phyloP scores from a whole-genome alignment of 257 asterid species.

The Lycium ferocissimum region DNA sequence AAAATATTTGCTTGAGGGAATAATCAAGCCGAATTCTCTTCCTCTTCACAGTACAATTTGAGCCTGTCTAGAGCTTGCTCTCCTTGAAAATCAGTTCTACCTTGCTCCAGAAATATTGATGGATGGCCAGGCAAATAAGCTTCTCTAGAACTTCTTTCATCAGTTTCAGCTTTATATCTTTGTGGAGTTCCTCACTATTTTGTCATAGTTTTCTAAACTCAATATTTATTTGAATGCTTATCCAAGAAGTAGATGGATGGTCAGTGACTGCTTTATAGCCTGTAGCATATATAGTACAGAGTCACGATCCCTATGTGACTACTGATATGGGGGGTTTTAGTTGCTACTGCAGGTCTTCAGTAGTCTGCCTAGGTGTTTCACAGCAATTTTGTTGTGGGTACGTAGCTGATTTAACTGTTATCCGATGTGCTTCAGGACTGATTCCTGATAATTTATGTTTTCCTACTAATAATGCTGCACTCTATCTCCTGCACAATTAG shows the following conservation, averaged over 20 bases:
- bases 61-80: too few species aligned
- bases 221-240: background rate
- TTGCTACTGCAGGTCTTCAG: conserved; percentile 19
- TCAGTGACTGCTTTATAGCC: background rate
- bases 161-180: too few species aligned
- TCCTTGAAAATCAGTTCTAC: too few species aligned
- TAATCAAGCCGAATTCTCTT: too few species aligned
- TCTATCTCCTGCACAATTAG: background rate
- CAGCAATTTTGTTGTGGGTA: background rate
- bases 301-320: background rate
- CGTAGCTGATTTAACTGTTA: background rate
- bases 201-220: background rate
- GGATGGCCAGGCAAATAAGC: too few species aligned
- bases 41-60: too few species aligned
- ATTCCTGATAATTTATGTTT: conserved; percentile 3
- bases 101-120: too few species aligned
- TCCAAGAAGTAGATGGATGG: background rate
- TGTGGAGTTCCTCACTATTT: background rate
- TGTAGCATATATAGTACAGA: conserved; percentile 6
- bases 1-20: too few species aligned
- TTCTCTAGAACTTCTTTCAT: too few species aligned
- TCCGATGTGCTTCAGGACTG: background rate
- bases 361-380: conserved; percentile 6
- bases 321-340: background rate
- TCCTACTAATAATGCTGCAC: conserved; percentile 5